Evolutionary conservation across 169 alveolate genomes (phyloP), one percentile per base, ranked within the genome.

Genomic region (Cryptosporidium muris): DNA sequence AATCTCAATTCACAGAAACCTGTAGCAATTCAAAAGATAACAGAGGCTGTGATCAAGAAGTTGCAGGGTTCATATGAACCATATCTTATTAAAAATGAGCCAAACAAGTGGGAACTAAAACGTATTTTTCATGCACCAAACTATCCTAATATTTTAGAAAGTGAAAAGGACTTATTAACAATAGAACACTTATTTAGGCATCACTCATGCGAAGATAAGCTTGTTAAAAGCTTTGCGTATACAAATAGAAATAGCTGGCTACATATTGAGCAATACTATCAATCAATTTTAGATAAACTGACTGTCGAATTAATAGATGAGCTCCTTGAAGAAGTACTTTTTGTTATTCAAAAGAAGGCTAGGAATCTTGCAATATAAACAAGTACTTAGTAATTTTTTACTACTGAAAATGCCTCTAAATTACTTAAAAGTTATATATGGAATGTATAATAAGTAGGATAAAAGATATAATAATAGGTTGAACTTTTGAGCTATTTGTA

Each of bases 71-170:
- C 85, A 0, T 74, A 74, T 34, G 85, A 74, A 42, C 85, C 85
- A n/a, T 58, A 74, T 74, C 51, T 74, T 37, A 58, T 68, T 45
- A 63, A 74, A 58, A 38, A 58, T 16, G 12, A 54, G n/a, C 34
- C 68, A n/a, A 68, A 74, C 11, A 63, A 74, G 60, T 74, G 85
- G 85, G 68, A 47, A 42, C 63, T 74, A 34, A 74, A 74, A 42
- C 54, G 48, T 25, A 43, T 74, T 4, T 74, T 74, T 60, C 85
- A 74, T 62, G 67, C 85, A 7, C 85, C 85, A 8, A 25, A 58
- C 34, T 74, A 74, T 43, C 85, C 85, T 16, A 74, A 74, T 58
- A 74, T 74, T 16, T 68, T 74, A 11, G 85, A 74, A 43, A 58
- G 74, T 45, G 85, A 74, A 42, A 74, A 74, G 60, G 85, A 74